Base-by-base conservation (phyloP, 129 eudicot genomes). In the Ambrosia trifida region DNA sequence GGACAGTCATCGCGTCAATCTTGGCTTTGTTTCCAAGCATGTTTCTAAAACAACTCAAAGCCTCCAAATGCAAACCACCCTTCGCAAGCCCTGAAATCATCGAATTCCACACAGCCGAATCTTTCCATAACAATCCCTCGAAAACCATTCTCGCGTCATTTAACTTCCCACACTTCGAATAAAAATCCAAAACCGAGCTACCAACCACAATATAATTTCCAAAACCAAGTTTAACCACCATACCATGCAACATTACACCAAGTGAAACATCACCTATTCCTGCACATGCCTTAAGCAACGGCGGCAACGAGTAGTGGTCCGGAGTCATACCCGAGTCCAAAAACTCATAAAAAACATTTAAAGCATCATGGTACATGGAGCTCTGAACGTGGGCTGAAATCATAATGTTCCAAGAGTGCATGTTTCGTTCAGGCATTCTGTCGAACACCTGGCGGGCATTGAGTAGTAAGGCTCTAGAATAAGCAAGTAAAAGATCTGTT, bases 341-440 rank as follows among this genome's bases (percentile, higher is more conserved):
- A 8, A 83, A 60, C 40, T 33, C 49, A 9, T 16, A 3, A 57
- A 80, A 80, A n/a, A 80, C 57, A 41, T 10, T 28, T 1, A 83
- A 43, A 46, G 69, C 82, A 38, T 83, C 84, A 1, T 17, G 11
- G 69, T 59, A 57, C 63, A 59, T 36, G 3, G 52, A 44, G 16
- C 60, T 61, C 9, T 64, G 79, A 54, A 76, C 85, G 57, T 83
- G 77, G 8, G 85, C 57, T 14, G 76, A 76, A 38, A 83, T 83
- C 79, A 83, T 76, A 4, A 80, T 83, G 80, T 83, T 83, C 88
- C 88, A 83, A 10, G 82, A 76, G 52, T 83, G 88, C 85, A 80
- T 83, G 70, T 64, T 83, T 68, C 67, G 51, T 19, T 76, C 53
- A 63, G 46, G 74, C 87, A 83, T 76, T 72, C 24, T 44, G 30